Evolutionary conservation across 2,329 filamentous ascomycete genomes (phyloP).

Genomic region (Fusarium denticulatum): DNA sequence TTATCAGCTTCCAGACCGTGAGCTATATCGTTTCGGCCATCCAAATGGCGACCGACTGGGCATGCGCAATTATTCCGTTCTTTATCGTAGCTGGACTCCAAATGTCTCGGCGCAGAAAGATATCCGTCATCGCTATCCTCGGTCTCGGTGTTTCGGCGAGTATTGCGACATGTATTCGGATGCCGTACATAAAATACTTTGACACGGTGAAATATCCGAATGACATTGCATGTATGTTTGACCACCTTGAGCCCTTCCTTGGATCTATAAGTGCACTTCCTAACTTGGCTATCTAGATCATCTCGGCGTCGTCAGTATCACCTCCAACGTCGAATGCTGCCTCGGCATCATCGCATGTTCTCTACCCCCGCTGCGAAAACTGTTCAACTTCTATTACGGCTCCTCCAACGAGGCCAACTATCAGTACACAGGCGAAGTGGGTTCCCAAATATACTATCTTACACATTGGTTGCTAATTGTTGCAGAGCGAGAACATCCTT

Average conservation of each 20-base stretch:
- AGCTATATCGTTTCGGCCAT: conserved; percentile 3
- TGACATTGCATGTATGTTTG: not conserved
- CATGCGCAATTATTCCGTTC: not conserved
- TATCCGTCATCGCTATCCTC: conserved; percentile 6
- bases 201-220: not conserved
- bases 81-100: conserved; percentile 2
- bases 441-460: not conserved
- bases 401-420: not conserved
- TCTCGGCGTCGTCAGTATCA: conserved; percentile 15
- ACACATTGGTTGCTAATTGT: fast-evolving
- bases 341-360: conserved; percentile 18
- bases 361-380: not conserved
- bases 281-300: not conserved
- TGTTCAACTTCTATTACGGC: conserved; percentile 13
- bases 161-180: conserved; percentile 5
- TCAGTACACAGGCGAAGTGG: not conserved
- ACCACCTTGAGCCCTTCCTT: not conserved
- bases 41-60: conserved; percentile 10
- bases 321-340: conserved; percentile 11
- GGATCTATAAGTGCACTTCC: fast-evolving
- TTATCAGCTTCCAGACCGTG: not conserved
- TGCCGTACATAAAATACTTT: conserved; percentile 19
- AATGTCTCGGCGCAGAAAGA: conserved; percentile 8
- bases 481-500: not conserved
- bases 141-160: conserved; percentile 3